Evolutionary conservation across 2,329 filamentous ascomycete genomes (phyloP), one percentile per base, ranked within the genome.

Genomic region (Sporothrix mexicana): DNA sequence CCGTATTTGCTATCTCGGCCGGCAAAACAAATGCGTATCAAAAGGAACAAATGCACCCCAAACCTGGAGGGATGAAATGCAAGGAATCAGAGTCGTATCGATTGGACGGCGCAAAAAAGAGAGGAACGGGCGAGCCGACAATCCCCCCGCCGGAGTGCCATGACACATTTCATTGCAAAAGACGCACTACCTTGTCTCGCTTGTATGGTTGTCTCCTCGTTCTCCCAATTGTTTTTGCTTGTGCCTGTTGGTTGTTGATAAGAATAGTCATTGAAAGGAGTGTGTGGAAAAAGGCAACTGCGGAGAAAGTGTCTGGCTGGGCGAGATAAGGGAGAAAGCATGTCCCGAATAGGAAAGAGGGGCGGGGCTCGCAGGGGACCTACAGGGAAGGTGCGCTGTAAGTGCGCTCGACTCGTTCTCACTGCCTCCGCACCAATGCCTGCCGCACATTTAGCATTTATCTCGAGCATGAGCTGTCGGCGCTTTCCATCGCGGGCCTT

Each of bases 321-420:
- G 47, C 66, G 25, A 68, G 66, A 68, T 68, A 53, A 68, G 64
- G 45, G 20, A n/a, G 25, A n/a, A 23, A 67, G 51, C n/a, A 12
- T 17, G 61, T 13, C 61, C 61, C 23, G 41, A 49, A 47, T 43
- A 55, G 53, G 68, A 70, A 66, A 64, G 57, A 66, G 20, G 51
- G 59, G 49, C 59, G 55, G 47, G 69, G 49, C 41, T 30, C 25
- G 30, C 53, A 71, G 53, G 30, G 30, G 47, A 17, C 17, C 47
- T 55, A 45, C 68, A 62, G 23, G 53, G 53, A 70, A 70, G 68
- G 68, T 59, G 57, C 68, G 53, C 41, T 47, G 68, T 45, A 64
- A 59, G 68, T 70, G 53, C 53, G 64, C 41, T 12, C 47, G 30
- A 36, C 30, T 36, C 3, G 30, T 36, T 36, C 25, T 20, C 66